Evolutionary conservation across 75 land plant species (phyloP).

Genomic region (Selaginella tamariscina): DNA sequence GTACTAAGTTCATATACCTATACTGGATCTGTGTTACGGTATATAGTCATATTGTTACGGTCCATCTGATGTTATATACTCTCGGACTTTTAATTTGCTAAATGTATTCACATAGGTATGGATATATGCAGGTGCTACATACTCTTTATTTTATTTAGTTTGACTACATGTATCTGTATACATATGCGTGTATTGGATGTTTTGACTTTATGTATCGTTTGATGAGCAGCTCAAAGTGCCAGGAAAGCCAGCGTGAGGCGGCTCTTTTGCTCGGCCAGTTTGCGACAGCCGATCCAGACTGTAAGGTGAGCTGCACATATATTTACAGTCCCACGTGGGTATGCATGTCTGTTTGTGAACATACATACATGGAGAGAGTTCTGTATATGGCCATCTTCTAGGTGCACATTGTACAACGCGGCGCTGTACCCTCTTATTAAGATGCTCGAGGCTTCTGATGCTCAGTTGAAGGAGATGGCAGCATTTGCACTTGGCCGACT

Average conservation of each 20-base stretch:
- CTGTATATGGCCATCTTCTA: conserved; percentile 20
- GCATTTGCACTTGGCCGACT: conserved; percentile 93
- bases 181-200: neutral
- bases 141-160: too few relatives aligned
- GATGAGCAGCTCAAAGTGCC: conserved; percentile 65
- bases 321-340: neutral
- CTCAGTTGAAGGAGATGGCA: conserved; percentile 90
- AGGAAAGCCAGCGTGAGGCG: conserved; percentile 93
- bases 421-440: conserved; percentile 85
- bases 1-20: too few relatives aligned
- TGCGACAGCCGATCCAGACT: conserved; percentile 96
- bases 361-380: neutral
- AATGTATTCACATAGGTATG: too few relatives aligned
- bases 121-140: too few relatives aligned
- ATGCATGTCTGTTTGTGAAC: too few relatives aligned
- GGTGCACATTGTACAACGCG: conserved; percentile 98
- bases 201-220: neutral
- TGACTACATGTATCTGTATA: too few relatives aligned
- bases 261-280: conserved; percentile 93
- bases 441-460: conserved; percentile 83
- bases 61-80: too few relatives aligned
- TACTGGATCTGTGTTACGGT: too few relatives aligned
- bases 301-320: conserved; percentile 48
- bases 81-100: too few relatives aligned
- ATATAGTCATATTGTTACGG: too few relatives aligned